Percentiles rank a stretch among this genome's conserved stretches.
phyloP scores from a whole-genome alignment of 805 yeast species.

The Schwanniomyces occidentalis region DNA sequence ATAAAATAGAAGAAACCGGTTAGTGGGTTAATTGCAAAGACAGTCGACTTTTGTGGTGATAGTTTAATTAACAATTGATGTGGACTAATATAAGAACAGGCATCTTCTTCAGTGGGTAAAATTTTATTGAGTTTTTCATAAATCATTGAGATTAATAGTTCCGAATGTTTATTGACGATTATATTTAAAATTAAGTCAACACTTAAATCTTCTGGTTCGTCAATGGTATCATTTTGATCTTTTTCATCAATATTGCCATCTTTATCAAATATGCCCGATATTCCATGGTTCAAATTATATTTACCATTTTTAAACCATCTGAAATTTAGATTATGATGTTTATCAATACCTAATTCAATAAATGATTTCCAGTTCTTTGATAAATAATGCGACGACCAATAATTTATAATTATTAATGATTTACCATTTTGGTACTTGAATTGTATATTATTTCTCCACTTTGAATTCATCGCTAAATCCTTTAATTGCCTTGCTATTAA shows the following conservation, averaged over 20 bases:
- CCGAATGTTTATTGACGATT: constrained; percentile 41
- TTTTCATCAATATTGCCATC: constrained; percentile 17
- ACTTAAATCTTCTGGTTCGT: constrained; percentile 31
- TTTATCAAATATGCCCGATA: constrained; percentile 7
- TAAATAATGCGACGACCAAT: constrained; percentile 56
- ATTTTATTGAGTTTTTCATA: constrained; percentile 12
- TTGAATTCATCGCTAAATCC: constrained; percentile 41
- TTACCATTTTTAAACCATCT: constrained; percentile 66
- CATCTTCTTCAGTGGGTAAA: constrained; percentile 10
- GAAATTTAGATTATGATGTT: constrained; percentile 47
- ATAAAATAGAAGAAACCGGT: constrained; percentile 42
- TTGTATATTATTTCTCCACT: constrained; percentile 62
- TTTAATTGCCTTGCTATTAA: constrained; percentile 58
- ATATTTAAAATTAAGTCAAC: constrained; percentile 35
- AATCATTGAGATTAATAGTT: constrained; percentile 27
- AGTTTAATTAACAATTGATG: constrained; percentile 36
- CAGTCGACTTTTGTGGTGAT: constrained; percentile 30
- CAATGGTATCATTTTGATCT: constrained; percentile 15
- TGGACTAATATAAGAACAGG: constrained; percentile 21
- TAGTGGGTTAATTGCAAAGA: constrained; percentile 40
- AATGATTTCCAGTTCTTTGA: constrained; percentile 50
- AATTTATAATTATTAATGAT: constrained; percentile 55
- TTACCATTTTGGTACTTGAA: constrained; percentile 58
- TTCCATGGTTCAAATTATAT: constrained; percentile 23
- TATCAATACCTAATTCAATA: constrained; percentile 62